These are phyloP conservation scores for Datura wrightii DNA, from an alignment of 257 asterid genomes.

Conservation along the genomic window DNA sequence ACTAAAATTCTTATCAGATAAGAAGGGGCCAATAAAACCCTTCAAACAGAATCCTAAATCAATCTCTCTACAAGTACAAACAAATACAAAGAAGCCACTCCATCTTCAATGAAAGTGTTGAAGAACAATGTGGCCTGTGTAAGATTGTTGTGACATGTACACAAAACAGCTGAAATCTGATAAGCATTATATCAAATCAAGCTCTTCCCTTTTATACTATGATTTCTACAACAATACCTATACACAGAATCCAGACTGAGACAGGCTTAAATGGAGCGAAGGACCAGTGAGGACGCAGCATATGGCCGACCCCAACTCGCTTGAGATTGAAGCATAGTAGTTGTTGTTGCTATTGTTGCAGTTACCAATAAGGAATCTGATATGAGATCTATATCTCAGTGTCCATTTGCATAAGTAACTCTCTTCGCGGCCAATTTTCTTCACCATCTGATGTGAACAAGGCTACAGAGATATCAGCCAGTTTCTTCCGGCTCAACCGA, in stretches of 20 bases:
- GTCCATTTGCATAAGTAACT: slow-evolving; percentile 26
- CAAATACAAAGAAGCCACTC: not conserved
- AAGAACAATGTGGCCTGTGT: slow-evolving; percentile 24
- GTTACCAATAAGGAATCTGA: not conserved
- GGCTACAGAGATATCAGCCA: slow-evolving; percentile 6
- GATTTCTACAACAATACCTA: slow-evolving; percentile 18
- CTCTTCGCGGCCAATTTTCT: slow-evolving; percentile 14
- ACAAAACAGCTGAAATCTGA: not conserved
- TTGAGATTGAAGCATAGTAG: not conserved
- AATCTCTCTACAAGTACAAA: slow-evolving; percentile 26
- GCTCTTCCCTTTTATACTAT: not conserved
- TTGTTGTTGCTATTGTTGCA: not conserved
- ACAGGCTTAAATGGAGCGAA: not conserved
- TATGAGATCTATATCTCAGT: not conserved
- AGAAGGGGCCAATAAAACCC: not conserved
- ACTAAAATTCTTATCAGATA: slow-evolving; percentile 3
- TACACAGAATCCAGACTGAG: not conserved
- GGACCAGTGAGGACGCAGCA: not conserved
- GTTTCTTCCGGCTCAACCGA: slow-evolving; percentile 12
- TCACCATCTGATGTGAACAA: slow-evolving; percentile 27
- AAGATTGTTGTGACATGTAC: slow-evolving; percentile 27
- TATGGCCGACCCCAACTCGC: not conserved
- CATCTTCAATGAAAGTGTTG: slow-evolving; percentile 29
- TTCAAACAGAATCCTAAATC: not conserved
- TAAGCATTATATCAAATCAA: not conserved